Evolutionary conservation across 2,329 filamentous ascomycete species (phyloP).

Genomic region (Cladophialophora psammophila): DNA sequence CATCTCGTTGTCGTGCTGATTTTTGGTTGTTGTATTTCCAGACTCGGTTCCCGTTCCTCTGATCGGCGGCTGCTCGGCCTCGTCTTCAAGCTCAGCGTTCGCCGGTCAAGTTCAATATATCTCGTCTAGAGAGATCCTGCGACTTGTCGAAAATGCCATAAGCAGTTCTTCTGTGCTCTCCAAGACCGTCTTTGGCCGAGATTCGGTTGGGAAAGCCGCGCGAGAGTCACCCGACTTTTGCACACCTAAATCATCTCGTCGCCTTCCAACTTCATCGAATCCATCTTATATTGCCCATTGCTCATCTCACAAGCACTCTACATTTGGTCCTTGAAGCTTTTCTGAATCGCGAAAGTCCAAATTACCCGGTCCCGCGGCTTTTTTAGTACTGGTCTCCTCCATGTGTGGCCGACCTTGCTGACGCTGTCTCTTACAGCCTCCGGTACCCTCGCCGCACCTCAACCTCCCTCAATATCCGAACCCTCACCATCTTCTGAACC

Average conservation of each 20-base stretch:
- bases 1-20: conserved; percentile 5
- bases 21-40: conserved; percentile 8
- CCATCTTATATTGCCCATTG: conserved; percentile 36
- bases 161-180: conserved; percentile 7
- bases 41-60: conserved; percentile 2
- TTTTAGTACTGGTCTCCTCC: conserved; percentile 17
- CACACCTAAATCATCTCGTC: conserved; percentile 33
- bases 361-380: conserved; percentile 19
- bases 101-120: conserved; percentile 21
- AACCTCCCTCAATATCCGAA: conserved; percentile 32
- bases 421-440: conserved; percentile 38
- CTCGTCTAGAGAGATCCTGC: neutral
- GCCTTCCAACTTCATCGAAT: conserved; percentile 33
- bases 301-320: conserved; percentile 29
- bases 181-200: conserved; percentile 10
- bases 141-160: conserved; percentile 6
- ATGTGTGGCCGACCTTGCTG: conserved; percentile 38
- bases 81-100: conserved; percentile 15
- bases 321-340: conserved; percentile 15
- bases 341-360: conserved; percentile 31
- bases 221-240: conserved; percentile 19
- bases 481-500: conserved; percentile 68
- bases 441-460: conserved; percentile 32
- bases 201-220: conserved; percentile 5
- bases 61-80: conserved; percentile 35